Evolutionary conservation across 495 filamentous ascomycete species (phyloP), one percentile per base, ranked within the genome.

Genomic region (Neurospora sp.): DNA sequence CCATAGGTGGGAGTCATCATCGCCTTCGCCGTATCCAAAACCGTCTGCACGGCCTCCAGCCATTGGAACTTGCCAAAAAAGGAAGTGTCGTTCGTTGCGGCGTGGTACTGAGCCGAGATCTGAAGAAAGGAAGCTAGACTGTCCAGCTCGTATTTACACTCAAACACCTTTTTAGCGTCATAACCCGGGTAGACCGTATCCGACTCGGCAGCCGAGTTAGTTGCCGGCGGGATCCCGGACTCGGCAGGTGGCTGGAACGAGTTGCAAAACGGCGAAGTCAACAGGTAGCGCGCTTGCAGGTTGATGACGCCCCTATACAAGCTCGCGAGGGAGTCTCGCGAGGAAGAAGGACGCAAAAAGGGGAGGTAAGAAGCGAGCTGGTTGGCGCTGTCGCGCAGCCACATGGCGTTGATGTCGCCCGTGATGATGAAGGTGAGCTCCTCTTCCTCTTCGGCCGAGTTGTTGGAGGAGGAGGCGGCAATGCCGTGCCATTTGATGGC

Each of bases 351-450:
- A 22, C 82, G 82, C 5, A 91, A 80, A 2, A 91, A 73, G 0
- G 87, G 81, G 39, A 88, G 83, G 78, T 92, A 92, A 39, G 85
- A 87, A 71, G 89, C 86, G 76, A 92, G 80, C 77, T 92, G 90
- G 77, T 91, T 91, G 39, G 89, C 86, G 37, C 86, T 89, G 76
- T 91, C 90, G 38, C 90, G 85, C 65, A 92, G 82, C 90, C 90
- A 92, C 89, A 91, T 91, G 69, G 90, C 90, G 77, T 89, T 83
- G 80, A 97, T 97, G 79, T 97, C 93, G 37, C 83, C 83, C 1
- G 83, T 86, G 47, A 82, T 81, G 71, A 86, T 72, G 71, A 86
- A 86, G 65, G 84, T 80, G 39, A 86, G 81, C 71, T 85, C 35
- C 6, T 37, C 35, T 37, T 37, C 35, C 35, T 37, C 80, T 73